Evolutionary conservation across 2,329 filamentous ascomycete species (phyloP).

Genomic region (Microcyclosporella mali): DNA sequence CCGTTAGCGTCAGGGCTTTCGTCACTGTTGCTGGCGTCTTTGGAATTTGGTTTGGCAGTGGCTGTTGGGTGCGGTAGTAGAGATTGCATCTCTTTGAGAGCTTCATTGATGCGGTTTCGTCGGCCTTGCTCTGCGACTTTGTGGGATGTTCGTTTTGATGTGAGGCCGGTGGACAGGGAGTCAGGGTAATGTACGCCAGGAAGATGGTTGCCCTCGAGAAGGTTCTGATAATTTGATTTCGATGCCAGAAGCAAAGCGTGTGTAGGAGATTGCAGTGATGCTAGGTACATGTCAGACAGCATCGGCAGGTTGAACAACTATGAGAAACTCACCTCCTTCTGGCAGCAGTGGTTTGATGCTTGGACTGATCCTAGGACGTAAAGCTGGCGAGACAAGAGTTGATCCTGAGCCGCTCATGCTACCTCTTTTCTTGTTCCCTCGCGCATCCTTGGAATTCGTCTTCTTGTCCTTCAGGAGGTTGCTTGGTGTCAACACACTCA

Average conservation of each 20-base stretch:
- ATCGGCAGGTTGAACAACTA: not conserved
- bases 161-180: constrained; percentile 85
- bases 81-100: constrained; percentile 82
- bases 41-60: constrained; percentile 20
- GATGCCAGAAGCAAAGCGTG: constrained; percentile 75
- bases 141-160: constrained; percentile 93
- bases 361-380: constrained; percentile 84
- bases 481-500: constrained; percentile 40
- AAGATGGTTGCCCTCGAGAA: constrained; percentile 84
- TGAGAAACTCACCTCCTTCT: constrained; percentile 50
- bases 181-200: constrained; percentile 65
- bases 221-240: constrained; percentile 97
- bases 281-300: constrained; percentile 16
- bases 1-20: constrained; percentile 42
- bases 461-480: constrained; percentile 26
- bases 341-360: constrained; percentile 89
- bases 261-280: constrained; percentile 49
- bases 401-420: constrained; percentile 55
- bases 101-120: constrained; percentile 89
- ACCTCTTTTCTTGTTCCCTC: constrained; percentile 55
- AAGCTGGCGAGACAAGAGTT: constrained; percentile 74
- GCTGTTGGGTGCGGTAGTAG: constrained; percentile 61
- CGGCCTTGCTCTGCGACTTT: constrained; percentile 97
- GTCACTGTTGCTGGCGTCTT: constrained; percentile 32
- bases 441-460: constrained; percentile 41